phyloP scores from a whole-genome alignment of 163 green algal genomes.

The Scenedesmus sp. region DNA sequence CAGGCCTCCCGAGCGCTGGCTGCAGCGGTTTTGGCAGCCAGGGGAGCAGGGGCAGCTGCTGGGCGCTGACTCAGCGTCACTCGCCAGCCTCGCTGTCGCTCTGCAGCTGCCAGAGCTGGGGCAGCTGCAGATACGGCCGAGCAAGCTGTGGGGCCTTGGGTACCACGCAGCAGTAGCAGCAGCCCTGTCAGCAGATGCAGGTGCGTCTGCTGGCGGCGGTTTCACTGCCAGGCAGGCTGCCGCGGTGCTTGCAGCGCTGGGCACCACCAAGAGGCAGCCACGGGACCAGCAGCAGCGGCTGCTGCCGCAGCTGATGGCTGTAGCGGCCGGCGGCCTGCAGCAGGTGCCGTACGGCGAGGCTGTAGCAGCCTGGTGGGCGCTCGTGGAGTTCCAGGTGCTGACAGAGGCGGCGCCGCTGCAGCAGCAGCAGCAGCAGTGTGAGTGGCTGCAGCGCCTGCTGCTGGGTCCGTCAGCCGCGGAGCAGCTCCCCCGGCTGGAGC shows the following conservation, averaged over 20 bases:
- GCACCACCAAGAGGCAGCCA: not conserved
- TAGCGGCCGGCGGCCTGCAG: not conserved
- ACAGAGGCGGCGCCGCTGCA: not conserved
- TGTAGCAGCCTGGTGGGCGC: constrained; percentile 27
- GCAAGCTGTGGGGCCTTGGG: not conserved
- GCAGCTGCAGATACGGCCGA: constrained; percentile 21
- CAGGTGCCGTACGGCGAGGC: constrained; percentile 1
- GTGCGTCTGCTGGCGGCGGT: not conserved
- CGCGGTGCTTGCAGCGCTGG: constrained; percentile 32
- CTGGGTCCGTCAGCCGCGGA: not conserved
- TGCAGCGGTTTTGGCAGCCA: constrained; percentile 41
- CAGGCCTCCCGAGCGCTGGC: constrained; percentile 18
- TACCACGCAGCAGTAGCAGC: constrained; percentile 14
- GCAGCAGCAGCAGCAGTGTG: constrained; percentile 20
- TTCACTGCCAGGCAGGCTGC: constrained; percentile 37
- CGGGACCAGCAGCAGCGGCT: not conserved
- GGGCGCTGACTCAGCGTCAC: constrained; percentile 8
- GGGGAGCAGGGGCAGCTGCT: not conserved
- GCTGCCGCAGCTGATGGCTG: constrained; percentile 43
- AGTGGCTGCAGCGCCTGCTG: constrained; percentile 37
- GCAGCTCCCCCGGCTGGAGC: not conserved
- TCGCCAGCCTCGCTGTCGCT: not conserved
- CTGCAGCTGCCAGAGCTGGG: constrained; percentile 35
- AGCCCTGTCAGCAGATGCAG: not conserved
- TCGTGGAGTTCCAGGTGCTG: constrained; percentile 12